A percentile compares a stretch with the other conserved stretches of the same genome.
Conservation (phyloP, 2,329 filamentous ascomycete genomes). For the Xylaria sp. region DNA sequence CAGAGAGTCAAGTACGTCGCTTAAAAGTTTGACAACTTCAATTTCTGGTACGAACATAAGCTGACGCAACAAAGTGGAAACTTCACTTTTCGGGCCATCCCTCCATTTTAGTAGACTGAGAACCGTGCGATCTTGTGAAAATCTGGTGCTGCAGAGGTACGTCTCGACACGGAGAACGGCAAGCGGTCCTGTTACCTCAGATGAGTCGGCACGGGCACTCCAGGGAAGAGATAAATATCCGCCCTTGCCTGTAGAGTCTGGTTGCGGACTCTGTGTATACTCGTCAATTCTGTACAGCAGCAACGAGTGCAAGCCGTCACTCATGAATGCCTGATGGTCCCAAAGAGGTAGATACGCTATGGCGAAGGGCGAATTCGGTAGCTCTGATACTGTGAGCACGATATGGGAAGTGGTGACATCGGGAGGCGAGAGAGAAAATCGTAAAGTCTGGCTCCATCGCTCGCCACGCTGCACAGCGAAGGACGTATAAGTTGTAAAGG, state of each 20-base stretch:
- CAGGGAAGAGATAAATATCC: slow-evolving; percentile 89
- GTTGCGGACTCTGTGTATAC: slow-evolving; percentile 75
- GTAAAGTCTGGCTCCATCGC: slow-evolving; percentile 87
- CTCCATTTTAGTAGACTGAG: slow-evolving; percentile 88
- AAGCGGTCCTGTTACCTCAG: slow-evolving; percentile 81
- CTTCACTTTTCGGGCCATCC: slow-evolving; percentile 74
- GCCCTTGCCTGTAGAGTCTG: slow-evolving; percentile 74
- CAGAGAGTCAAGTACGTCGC: slow-evolving; percentile 87
- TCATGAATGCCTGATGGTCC: slow-evolving; percentile 89
- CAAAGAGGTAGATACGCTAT: slow-evolving; percentile 93
- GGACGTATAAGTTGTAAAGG: slow-evolving; percentile 88
- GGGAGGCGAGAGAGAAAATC: slow-evolving; percentile 79
- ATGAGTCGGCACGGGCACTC: slow-evolving; percentile 73
- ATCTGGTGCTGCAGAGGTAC: slow-evolving; percentile 92
- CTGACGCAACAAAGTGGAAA: slow-evolving; percentile 79
- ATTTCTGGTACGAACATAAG: slow-evolving; percentile 96
- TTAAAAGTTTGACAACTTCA: slow-evolving; percentile 93
- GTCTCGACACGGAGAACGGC: slow-evolving; percentile 83
- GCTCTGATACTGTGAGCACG: slow-evolving; percentile 88
- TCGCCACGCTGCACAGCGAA: slow-evolving; percentile 81
- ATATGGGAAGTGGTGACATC: slow-evolving; percentile 87
- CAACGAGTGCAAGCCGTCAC: slow-evolving; percentile 83
- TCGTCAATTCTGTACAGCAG: slow-evolving; percentile 93
- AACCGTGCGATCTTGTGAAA: slow-evolving; percentile 90
- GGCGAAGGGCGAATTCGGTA: slow-evolving; percentile 88